Conservation (phyloP, 768 basidiomycete species). For the Lactarius sanguifluus region DNA sequence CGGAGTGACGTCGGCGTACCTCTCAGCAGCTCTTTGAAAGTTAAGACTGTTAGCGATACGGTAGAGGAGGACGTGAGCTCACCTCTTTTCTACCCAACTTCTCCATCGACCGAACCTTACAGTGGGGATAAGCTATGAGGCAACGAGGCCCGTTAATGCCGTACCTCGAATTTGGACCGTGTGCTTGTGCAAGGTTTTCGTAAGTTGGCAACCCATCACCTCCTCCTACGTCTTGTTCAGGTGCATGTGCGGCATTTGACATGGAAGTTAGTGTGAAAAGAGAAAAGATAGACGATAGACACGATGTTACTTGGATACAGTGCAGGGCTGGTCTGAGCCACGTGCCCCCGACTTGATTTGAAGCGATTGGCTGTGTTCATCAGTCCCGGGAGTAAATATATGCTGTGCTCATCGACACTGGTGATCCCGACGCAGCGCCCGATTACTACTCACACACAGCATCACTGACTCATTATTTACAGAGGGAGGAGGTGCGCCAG, state of each 20-base stretch:
- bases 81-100: conserved; percentile 90
- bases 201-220: conserved; percentile 72
- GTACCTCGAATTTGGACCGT: conserved; percentile 81
- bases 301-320: background rate
- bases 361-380: no score
- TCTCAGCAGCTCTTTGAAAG: conserved; percentile 70
- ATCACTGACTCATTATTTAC: background rate
- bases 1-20: conserved; percentile 64
- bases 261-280: conserved; percentile 10
- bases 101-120: conserved; percentile 81
- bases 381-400: background rate
- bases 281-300: background rate
- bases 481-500: background rate
- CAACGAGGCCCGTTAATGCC: conserved; percentile 14
- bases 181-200: conserved; percentile 71
- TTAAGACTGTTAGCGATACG: background rate
- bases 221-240: conserved; percentile 45
- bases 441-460: background rate
- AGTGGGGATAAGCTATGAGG: background rate
- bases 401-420: background rate
- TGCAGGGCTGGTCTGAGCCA: background rate
- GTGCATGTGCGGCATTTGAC: conserved; percentile 30
- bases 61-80: conserved; percentile 19
- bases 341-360: background rate
- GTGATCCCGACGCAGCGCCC: background rate